Percentiles rank a stretch among this genome's conserved stretches.
phyloP scores from a whole-genome alignment of 305 asterid genomes.

The Andrographis paniculata region DNA sequence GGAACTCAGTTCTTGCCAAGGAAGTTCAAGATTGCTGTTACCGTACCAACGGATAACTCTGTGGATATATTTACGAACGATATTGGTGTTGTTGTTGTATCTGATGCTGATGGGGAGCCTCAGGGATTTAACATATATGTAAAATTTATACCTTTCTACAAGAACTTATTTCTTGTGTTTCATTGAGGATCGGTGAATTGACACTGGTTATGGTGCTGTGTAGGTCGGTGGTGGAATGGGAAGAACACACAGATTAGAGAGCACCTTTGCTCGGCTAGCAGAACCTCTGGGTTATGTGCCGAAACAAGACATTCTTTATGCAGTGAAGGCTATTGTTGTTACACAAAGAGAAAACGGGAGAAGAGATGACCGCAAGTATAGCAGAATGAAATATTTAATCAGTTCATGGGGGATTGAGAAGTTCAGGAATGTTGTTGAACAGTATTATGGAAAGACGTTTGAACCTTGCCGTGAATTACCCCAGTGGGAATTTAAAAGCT shows the following conservation, averaged over 20 bases:
- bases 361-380: conserved; percentile 92
- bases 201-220: conserved; percentile 16
- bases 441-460: conserved; percentile 78
- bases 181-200: neutral
- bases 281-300: conserved; percentile 96
- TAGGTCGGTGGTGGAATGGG: conserved; percentile 99
- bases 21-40: conserved; percentile 90
- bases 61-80: conserved; percentile 87
- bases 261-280: conserved; percentile 81
- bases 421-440: conserved; percentile 73
- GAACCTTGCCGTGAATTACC: conserved; percentile 74
- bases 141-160: conserved; percentile 19
- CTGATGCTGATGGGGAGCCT: conserved; percentile 81
- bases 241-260: conserved; percentile 80
- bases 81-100: conserved; percentile 74
- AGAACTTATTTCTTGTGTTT: conserved; percentile 8
- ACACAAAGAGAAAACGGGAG: conserved; percentile 92
- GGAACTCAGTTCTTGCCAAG: conserved; percentile 98
- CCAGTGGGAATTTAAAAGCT: conserved; percentile 89
- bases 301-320: conserved; percentile 81
- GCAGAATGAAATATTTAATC: conserved; percentile 90
- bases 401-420: conserved; percentile 96
- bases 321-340: conserved; percentile 88
- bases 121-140: conserved; percentile 89
- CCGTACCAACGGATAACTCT: conserved; percentile 88